Conservation (phyloP, 352 stramenopile genomes). For the Phytophthora uliginosa region DNA sequence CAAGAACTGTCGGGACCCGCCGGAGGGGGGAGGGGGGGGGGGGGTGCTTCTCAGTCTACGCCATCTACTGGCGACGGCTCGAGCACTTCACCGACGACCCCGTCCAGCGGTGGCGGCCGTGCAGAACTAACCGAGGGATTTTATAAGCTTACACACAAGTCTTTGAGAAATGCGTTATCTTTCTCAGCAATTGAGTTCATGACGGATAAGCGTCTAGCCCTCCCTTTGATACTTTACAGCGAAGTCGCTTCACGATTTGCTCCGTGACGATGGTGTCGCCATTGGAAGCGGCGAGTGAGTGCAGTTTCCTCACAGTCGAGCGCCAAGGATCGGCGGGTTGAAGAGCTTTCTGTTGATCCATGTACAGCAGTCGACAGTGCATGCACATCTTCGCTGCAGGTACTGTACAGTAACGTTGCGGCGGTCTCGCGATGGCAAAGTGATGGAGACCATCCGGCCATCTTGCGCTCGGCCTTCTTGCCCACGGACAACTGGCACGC, state of each 20-base stretch:
- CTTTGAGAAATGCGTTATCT: background rate
- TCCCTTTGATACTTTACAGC: background rate
- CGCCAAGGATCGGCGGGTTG: background rate
- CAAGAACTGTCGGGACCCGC: slow-evolving; percentile 46
- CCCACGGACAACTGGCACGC: slow-evolving; percentile 12
- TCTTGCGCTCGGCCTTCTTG: slow-evolving; percentile 9
- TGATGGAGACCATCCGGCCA: background rate
- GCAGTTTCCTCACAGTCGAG: background rate
- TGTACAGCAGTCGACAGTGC: background rate
- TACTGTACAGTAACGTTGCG: background rate
- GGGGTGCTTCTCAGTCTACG: background rate
- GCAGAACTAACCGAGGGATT: too few species aligned
- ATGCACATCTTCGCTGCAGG: background rate
- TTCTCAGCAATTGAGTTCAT: too few species aligned
- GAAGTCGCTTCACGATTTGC: background rate
- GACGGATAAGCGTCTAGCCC: too few species aligned
- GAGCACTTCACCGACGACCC: slow-evolving; percentile 2
- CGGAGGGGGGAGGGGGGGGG: slow-evolving; percentile 15
- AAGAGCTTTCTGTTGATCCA: background rate
- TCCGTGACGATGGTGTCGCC: background rate
- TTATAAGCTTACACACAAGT: too few species aligned
- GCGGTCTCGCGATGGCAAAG: background rate
- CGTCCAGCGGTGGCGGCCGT: background rate
- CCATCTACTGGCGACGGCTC: slow-evolving; percentile 26
- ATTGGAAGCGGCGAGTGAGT: too few species aligned